Base-by-base conservation (phyloP, 2,329 filamentous ascomycete genomes). In the Ophiobolus disseminans region DNA sequence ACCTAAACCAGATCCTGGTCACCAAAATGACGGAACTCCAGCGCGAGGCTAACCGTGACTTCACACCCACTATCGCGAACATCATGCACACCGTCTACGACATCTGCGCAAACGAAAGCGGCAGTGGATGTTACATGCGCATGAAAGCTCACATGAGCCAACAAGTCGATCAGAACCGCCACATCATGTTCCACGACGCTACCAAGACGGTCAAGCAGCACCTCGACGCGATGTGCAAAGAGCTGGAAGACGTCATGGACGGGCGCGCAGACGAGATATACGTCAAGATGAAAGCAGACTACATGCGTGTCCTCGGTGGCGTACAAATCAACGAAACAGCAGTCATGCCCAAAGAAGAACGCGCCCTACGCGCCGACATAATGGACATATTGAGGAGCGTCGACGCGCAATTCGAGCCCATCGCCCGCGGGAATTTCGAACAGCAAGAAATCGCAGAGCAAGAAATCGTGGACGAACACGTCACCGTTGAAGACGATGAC, bases 11-110 rank as follows among this genome's bases (percentile, higher is more conserved):
- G 0, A 50, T 52, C 3, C 65, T 79, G 31, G 53, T 69, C 1
- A 57, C 58, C 1, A 54, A 55, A 2, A 76, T 84, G 54, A 79
- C 70, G 0, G 68, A 73, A 4, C 51, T 70, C 3, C 82, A 85
- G 57, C 76, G 79, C 21, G 78, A 82, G 3, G 78, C 79, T 13
- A 85, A 78, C 57, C 78, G 83, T 3, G 71, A 79, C 25, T 84
- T 86, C 46, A 75, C 73, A 0, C 82, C 81, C 0, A 71, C 73
- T 2, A 77, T 86, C 43, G 62, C 69, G 3, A 34, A 55, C 1
- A 67, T 65, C 23, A 83, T 86, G 78, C 51, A 55, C 2, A 49
- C 65, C 2, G 77, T 73, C 0, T 86, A 86, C 59, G 46, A 70
- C 0, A 40, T 37, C 0, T 84, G 81, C 58, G 52, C 65, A 4